phyloP scores from a whole-genome alignment of 345 rosid species.

The Linum usitatissimum region DNA sequence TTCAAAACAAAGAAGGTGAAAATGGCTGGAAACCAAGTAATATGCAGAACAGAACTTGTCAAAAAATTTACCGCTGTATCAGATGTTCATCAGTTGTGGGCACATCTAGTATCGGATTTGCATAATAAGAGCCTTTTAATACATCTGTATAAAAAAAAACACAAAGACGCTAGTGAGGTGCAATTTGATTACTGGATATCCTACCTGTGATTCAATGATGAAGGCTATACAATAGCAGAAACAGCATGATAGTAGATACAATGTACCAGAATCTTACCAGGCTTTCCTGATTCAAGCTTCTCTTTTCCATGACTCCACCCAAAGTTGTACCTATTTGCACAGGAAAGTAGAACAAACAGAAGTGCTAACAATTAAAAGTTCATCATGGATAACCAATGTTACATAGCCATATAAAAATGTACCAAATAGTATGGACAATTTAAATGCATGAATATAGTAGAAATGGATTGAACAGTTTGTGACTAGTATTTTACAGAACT shows the following conservation, averaged over 20 bases:
- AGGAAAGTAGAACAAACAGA: not conserved
- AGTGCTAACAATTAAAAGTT: not conserved
- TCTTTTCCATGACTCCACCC: slow-evolving; percentile 99
- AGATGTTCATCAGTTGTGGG: slow-evolving; percentile 48
- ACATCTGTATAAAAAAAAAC: slow-evolving; percentile 37
- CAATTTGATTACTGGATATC: not conserved
- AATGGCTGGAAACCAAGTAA: not conserved
- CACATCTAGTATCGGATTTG: slow-evolving; percentile 66
- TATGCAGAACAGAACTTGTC: not conserved
- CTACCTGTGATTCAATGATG: not conserved
- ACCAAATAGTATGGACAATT: not conserved
- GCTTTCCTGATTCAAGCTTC: slow-evolving; percentile 86
- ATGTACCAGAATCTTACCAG: slow-evolving; percentile 31
- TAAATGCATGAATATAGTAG: not conserved
- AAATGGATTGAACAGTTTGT: not conserved
- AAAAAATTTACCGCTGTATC: slow-evolving; percentile 40
- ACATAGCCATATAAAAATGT: not conserved
- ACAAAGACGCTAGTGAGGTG: not conserved
- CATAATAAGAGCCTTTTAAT: slow-evolving; percentile 82
- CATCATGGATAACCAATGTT: not conserved
- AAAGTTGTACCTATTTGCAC: slow-evolving; percentile 55
- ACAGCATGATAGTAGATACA: not conserved
- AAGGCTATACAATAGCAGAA: not conserved
- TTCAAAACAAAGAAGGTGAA: not conserved
- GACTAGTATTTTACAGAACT: not conserved